These are phyloP conservation scores for Cercophora newfieldiana DNA, from an alignment of 495 filamentous ascomycete species.

Conservation along the genomic window DNA sequence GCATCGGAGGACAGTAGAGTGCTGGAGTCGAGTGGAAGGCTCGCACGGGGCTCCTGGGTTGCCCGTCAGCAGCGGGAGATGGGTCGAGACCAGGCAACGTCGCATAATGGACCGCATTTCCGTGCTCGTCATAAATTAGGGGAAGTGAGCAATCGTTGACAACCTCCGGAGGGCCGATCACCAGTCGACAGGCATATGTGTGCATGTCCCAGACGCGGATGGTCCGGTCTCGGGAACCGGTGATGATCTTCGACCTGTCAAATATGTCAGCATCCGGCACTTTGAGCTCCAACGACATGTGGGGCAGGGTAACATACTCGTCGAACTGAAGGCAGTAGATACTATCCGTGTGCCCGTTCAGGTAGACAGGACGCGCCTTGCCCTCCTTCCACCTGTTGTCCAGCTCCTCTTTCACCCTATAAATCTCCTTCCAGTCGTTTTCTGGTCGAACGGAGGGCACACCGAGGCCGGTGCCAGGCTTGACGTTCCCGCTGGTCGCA, in stretches of 20 bases:
- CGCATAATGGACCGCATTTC: constrained; percentile 48
- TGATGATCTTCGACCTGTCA: constrained; percentile 84
- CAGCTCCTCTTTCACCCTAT: constrained; percentile 69
- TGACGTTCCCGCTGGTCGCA: constrained; percentile 48
- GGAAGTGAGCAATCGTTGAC: constrained; percentile 38
- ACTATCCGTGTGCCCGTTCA: constrained; percentile 89
- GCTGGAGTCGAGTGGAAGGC: constrained; percentile 46
- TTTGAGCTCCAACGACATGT: constrained; percentile 1
- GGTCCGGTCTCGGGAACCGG: constrained; percentile 90
- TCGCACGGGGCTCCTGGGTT: constrained; percentile 22
- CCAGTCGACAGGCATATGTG: constrained; percentile 74
- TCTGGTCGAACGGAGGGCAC: constrained; percentile 48
- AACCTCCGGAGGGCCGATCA: constrained; percentile 65
- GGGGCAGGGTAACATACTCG: constrained; percentile 53
- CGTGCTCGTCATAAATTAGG: constrained; percentile 45
- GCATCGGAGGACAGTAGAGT: constrained; percentile 49
- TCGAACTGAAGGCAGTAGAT: constrained; percentile 99
- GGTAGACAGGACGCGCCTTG: constrained; percentile 75
- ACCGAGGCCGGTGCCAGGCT: constrained; percentile 49
- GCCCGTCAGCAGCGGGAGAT: constrained; percentile 14
- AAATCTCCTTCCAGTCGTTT: constrained; percentile 85
- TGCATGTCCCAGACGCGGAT: constrained; percentile 94
- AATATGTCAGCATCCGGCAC: constrained; percentile 31
- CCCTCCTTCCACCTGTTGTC: constrained; percentile 77
- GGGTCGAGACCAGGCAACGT: constrained; percentile 41